phyloP scores from a whole-genome alignment of 352 stramenopile genomes.

The Globisporangium yorkense region DNA sequence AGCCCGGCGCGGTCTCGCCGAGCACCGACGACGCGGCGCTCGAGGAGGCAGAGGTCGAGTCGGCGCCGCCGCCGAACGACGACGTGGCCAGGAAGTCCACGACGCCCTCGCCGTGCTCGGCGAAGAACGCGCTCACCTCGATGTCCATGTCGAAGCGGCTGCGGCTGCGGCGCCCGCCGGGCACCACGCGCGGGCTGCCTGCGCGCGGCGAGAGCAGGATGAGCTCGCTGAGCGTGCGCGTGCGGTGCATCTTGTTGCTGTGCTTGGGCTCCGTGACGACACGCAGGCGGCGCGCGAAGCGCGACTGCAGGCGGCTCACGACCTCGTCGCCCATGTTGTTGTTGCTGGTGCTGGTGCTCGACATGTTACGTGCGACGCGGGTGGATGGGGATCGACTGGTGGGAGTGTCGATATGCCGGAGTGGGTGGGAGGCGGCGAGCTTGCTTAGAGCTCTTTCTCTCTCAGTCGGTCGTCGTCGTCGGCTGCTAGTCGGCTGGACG shows the following conservation, averaged over 20 bases:
- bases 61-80: slow-evolving; percentile 5
- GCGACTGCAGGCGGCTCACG: slow-evolving; percentile 13
- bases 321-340: slow-evolving; percentile 13
- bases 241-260: slow-evolving; percentile 84
- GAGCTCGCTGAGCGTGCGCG: slow-evolving; percentile 66
- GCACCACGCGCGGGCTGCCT: slow-evolving; percentile 40
- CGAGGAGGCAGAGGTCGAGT: not conserved
- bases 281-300: slow-evolving; percentile 61
- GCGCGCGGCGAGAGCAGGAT: slow-evolving; percentile 67
- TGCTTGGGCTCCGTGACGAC: slow-evolving; percentile 82
- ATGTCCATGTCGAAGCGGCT: slow-evolving; percentile 85
- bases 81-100: slow-evolving; percentile 49
- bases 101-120: slow-evolving; percentile 48
- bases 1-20: slow-evolving; percentile 8
- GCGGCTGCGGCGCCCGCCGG: slow-evolving; percentile 39
- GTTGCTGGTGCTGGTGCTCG: not conserved
- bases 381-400: not conserved
- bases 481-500: too few relatives aligned
- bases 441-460: not conserved
- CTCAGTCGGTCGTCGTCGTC: not conserved
- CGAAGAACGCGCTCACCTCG: slow-evolving; percentile 65
- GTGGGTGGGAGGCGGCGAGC: not conserved
- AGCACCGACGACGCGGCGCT: slow-evolving; percentile 12
- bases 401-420: not conserved
- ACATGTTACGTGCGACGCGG: not conserved